These are phyloP conservation scores for Porodaedalea pini DNA, from an alignment of 1,284 basidiomycete species.

Conservation along the genomic window DNA sequence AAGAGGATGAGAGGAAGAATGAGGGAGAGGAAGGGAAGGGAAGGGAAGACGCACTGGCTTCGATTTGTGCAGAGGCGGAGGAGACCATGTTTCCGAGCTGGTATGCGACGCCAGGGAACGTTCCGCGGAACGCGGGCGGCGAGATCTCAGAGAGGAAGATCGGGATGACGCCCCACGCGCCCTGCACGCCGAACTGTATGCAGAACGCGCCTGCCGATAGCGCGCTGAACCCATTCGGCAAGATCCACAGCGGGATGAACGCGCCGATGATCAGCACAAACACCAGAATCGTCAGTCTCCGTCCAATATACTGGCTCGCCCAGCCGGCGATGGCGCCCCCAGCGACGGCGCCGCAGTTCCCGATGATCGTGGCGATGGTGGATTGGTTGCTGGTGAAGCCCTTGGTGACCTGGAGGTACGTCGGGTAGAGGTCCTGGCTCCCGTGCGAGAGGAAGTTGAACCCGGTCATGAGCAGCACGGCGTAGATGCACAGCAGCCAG, in stretches of 20 bases:
- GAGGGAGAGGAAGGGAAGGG: constrained; percentile 1
- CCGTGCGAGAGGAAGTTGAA: constrained; percentile 95
- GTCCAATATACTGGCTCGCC: constrained; percentile 80
- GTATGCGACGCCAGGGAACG: constrained; percentile 90
- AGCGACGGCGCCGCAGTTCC: constrained; percentile 77
- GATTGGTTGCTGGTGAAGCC: constrained; percentile 56
- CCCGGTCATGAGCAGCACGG: constrained; percentile 73
- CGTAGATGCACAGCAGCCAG: constrained; percentile 86
- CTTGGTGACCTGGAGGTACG: constrained; percentile 67
- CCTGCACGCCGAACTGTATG: constrained; percentile 82
- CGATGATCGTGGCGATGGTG: constrained; percentile 88
- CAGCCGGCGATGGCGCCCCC: constrained; percentile 81
- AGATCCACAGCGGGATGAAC: constrained; percentile 84
- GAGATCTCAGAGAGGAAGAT: constrained; percentile 89
- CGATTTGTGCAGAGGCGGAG: constrained; percentile 86
- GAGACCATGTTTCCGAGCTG: constrained; percentile 91
- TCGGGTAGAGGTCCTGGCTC: constrained; percentile 82
- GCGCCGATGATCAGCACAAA: constrained; percentile 57
- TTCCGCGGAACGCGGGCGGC: constrained; percentile 89
- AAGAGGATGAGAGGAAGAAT: constrained; percentile 11
- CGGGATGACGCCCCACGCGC: constrained; percentile 81
- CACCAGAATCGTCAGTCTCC: constrained; percentile 81
- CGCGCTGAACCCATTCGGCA: constrained; percentile 62
- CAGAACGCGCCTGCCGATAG: constrained; percentile 82
- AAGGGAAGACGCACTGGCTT: constrained; percentile 58